These are phyloP conservation scores for Tylopilus plumbeoviolaceoides DNA, from an alignment of 768 basidiomycete species.

Conservation along the genomic window DNA sequence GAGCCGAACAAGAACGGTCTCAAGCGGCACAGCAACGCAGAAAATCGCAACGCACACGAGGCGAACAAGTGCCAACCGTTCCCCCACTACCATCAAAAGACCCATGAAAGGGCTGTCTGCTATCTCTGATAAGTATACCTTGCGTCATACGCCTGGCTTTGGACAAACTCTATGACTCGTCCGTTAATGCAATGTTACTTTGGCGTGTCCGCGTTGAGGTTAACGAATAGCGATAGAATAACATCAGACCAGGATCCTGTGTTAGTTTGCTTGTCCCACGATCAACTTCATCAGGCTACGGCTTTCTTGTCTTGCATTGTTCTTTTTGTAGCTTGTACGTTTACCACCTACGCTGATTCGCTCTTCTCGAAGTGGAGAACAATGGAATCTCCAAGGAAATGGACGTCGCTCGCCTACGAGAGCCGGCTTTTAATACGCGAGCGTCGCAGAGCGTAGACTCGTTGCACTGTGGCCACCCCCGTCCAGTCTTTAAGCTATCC, in stretches of 20 bases:
- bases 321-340: conserved; percentile 14
- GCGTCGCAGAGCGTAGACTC: background rate
- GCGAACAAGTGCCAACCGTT: conserved; percentile 25
- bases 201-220: no score
- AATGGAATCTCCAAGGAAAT: conserved; percentile 28
- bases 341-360: no score
- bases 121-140: conserved; percentile 23
- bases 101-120: conserved; percentile 5
- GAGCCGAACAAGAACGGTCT: conserved; percentile 76
- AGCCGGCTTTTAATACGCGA: conserved; percentile 4
- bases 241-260: no score
- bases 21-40: conserved; percentile 56
- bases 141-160: conserved; percentile 23
- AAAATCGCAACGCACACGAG: conserved; percentile 51
- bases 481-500: background rate
- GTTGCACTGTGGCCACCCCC: background rate
- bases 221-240: no score
- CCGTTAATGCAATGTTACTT: background rate
- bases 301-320: conserved; percentile 20
- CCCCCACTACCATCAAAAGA: conserved; percentile 28
- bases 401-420: background rate
- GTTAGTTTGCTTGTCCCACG: conserved; percentile 12
- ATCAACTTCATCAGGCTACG: conserved; percentile 13
- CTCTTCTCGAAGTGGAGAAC: conserved; percentile 14
- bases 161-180: conserved; percentile 1